phyloP scores from a whole-genome alignment of 768 basidiomycete species.

The Cyathus striatus region DNA sequence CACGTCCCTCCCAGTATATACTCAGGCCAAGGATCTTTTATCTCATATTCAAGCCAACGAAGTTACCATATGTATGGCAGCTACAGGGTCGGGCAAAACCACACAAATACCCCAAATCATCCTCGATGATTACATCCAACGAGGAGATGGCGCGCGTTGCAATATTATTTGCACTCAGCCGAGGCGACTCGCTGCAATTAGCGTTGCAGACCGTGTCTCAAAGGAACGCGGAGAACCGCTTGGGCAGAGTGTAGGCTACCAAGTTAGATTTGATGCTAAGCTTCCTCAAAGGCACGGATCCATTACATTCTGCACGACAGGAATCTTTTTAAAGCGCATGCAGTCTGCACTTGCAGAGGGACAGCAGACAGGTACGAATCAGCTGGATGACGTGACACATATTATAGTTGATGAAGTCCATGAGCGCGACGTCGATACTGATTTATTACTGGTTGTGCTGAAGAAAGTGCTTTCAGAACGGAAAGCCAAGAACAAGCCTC shows the following conservation, averaged over 20 bases:
- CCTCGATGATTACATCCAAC: constrained; percentile 75
- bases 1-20: constrained; percentile 68
- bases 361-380: constrained; percentile 20
- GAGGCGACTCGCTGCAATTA: constrained; percentile 85
- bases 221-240: constrained; percentile 76
- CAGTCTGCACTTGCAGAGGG: constrained; percentile 63
- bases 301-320: constrained; percentile 91
- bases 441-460: constrained; percentile 82
- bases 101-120: constrained; percentile 93
- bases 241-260: constrained; percentile 80
- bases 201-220: constrained; percentile 86
- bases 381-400: constrained; percentile 79
- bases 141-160: constrained; percentile 76
- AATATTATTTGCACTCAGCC: constrained; percentile 95
- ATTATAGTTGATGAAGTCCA: constrained; percentile 95
- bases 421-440: constrained; percentile 92
- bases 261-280: constrained; percentile 86
- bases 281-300: constrained; percentile 76
- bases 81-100: constrained; percentile 91
- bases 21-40: constrained; percentile 62
- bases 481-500: constrained; percentile 57
- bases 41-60: constrained; percentile 69
- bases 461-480: constrained; percentile 78
- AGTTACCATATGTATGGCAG: constrained; percentile 85
- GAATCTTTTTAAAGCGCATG: constrained; percentile 82